Conservation (phyloP, 75 land plant genomes). For the Gnetum montanum region DNA sequence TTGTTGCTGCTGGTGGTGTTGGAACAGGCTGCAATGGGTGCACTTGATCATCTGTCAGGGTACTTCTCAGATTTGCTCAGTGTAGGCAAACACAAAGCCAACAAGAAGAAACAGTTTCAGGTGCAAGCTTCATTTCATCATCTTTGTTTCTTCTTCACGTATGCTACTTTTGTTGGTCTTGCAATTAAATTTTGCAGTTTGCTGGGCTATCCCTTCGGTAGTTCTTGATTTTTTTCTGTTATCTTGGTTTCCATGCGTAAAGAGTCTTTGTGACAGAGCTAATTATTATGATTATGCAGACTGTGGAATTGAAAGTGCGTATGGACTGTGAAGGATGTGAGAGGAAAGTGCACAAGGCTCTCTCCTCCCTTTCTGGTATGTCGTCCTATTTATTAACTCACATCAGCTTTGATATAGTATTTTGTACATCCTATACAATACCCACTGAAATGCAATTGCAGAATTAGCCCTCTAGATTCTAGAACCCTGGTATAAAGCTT, state of each 20-base stretch:
- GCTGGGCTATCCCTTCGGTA: neutral
- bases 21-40: constrained; percentile 25
- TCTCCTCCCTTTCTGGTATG: too few relatives aligned
- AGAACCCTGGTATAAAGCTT: too few relatives aligned
- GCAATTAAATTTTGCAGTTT: neutral
- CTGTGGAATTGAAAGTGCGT: too few relatives aligned
- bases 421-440: too few relatives aligned
- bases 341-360: too few relatives aligned
- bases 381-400: neutral
- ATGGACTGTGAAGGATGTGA: too few relatives aligned
- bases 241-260: constrained; percentile 16
- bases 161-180: neutral
- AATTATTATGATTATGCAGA: constrained; percentile 44
- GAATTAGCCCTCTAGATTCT: too few relatives aligned
- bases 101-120: constrained; percentile 35
- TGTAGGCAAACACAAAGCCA: constrained; percentile 15
- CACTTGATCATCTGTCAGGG: constrained; percentile 29
- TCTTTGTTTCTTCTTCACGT: neutral
- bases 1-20: constrained; percentile 7
- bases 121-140: constrained; percentile 3
- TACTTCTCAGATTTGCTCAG: constrained; percentile 30
- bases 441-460: too few relatives aligned
- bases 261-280: constrained; percentile 33
- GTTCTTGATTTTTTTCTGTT: neutral
- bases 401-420: too few relatives aligned